phyloP scores from a whole-genome alignment of 2,329 filamentous ascomycete genomes.

The Paecilomyces niveus region DNA sequence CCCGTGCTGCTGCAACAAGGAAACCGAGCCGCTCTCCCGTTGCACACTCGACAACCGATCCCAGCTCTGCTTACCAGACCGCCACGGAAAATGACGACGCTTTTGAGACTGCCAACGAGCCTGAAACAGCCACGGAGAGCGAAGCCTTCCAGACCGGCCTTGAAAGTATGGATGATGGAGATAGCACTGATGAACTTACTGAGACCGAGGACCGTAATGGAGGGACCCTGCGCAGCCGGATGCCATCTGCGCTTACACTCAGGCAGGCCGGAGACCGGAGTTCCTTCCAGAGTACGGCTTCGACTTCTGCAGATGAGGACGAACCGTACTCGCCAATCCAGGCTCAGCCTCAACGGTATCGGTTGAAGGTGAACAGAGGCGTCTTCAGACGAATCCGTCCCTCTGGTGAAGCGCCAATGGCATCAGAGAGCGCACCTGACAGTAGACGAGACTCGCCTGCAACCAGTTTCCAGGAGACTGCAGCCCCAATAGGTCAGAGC shows the following conservation, averaged over 20 bases:
- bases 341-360: constrained; percentile 60
- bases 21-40: constrained; percentile 19
- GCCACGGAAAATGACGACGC: constrained; percentile 66
- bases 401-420: constrained; percentile 38
- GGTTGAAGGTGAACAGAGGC: constrained; percentile 62
- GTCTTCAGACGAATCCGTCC: constrained; percentile 52
- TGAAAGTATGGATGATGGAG: constrained; percentile 57
- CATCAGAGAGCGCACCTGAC: constrained; percentile 30
- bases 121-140: constrained; percentile 68
- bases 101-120: constrained; percentile 72
- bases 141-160: constrained; percentile 93
- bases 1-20: constrained; percentile 33
- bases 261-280: constrained; percentile 49
- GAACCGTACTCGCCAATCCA: constrained; percentile 63
- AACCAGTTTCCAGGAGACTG: constrained; percentile 42
- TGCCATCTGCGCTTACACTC: constrained; percentile 31
- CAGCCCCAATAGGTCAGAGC: constrained; percentile 60
- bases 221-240: constrained; percentile 26
- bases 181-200: constrained; percentile 72
- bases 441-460: constrained; percentile 47
- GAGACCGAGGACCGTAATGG: constrained; percentile 64
- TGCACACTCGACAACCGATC: constrained; percentile 34
- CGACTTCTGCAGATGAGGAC: constrained; percentile 72
- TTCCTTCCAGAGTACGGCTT: constrained; percentile 82
- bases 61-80: constrained; percentile 68